phyloP scores from a whole-genome alignment of 176 grass and related monocot genomes.

The Cocos nucifera region DNA sequence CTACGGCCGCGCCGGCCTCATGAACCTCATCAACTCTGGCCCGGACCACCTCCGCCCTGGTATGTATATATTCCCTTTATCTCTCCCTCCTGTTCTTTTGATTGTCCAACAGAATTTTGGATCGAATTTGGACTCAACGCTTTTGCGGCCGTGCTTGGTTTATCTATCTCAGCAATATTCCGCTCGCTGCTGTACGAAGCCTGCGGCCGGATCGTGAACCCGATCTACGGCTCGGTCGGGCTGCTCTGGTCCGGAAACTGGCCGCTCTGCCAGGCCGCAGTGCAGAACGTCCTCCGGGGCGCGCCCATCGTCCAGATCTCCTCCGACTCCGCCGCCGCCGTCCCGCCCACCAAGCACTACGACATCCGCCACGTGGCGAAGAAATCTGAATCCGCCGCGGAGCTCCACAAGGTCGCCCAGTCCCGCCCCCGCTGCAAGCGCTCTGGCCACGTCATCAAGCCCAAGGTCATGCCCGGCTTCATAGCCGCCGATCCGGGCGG shows the following conservation, averaged over 20 bases:
- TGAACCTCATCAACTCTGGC: conserved; percentile 28
- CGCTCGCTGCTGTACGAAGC: conserved; percentile 33
- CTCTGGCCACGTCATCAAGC: neutral
- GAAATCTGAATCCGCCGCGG: neutral
- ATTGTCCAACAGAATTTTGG: too few relatives aligned
- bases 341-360: conserved; percentile 22
- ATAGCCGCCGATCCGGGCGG: neutral
- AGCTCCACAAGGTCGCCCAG: conserved; percentile 27
- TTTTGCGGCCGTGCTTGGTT: neutral
- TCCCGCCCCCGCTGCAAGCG: conserved; percentile 40
- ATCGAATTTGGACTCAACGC: too few relatives aligned
- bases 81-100: neutral
- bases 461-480: neutral
- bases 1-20: conserved; percentile 33
- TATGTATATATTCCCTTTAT: neutral
- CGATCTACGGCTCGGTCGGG: conserved; percentile 30
- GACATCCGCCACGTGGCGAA: conserved; percentile 36
- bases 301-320: conserved; percentile 14
- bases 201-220: conserved; percentile 26
- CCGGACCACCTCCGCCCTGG: conserved; percentile 24
- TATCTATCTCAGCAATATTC: conserved; percentile 24
- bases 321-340: neutral
- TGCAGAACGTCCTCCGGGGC: conserved; percentile 25
- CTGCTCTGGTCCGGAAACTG: conserved; percentile 35
- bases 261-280: conserved; percentile 28